phyloP scores from a whole-genome alignment of 2,329 filamentous ascomycete species.

The Furcasterigmium sp. region DNA sequence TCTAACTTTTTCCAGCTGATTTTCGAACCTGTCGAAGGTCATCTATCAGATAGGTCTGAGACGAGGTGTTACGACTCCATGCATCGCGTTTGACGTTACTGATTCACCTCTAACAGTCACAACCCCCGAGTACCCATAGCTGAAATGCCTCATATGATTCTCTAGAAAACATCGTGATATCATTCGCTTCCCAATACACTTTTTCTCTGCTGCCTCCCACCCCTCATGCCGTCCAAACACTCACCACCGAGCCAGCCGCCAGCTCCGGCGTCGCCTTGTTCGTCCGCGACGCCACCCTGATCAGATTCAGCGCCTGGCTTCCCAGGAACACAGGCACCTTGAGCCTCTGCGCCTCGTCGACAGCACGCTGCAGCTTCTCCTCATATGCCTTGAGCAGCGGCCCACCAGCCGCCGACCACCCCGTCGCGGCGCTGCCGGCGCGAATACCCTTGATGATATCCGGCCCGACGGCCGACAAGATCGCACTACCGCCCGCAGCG shows the following conservation, averaged over 20 bases:
- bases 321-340: conserved; percentile 35
- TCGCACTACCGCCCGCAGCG: conserved; percentile 36
- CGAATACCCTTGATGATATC: conserved; percentile 30
- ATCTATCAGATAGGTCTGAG: no score
- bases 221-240: conserved; percentile 1
- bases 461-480: conserved; percentile 30
- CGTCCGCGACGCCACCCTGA: conserved; percentile 8
- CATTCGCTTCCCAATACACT: neutral
- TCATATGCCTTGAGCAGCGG: conserved; percentile 22
- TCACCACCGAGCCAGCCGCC: conserved; percentile 1
- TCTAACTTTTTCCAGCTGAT: no score
- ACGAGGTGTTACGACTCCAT: no score
- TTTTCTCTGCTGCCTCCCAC: no score
- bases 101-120: no score
- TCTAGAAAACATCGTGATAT: neutral
- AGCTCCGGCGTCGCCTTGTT: neutral
- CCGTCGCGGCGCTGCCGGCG: conserved; percentile 15
- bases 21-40: no score
- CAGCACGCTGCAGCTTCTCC: conserved; percentile 26
- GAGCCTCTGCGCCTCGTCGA: conserved; percentile 35
- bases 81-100: no score
- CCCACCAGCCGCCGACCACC: conserved; percentile 12
- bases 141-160: neutral
- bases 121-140: no score
- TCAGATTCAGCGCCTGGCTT: conserved; percentile 30